Conservation (phyloP, 108 stramenopile genomes). For the Nitzschia sp. region DNA sequence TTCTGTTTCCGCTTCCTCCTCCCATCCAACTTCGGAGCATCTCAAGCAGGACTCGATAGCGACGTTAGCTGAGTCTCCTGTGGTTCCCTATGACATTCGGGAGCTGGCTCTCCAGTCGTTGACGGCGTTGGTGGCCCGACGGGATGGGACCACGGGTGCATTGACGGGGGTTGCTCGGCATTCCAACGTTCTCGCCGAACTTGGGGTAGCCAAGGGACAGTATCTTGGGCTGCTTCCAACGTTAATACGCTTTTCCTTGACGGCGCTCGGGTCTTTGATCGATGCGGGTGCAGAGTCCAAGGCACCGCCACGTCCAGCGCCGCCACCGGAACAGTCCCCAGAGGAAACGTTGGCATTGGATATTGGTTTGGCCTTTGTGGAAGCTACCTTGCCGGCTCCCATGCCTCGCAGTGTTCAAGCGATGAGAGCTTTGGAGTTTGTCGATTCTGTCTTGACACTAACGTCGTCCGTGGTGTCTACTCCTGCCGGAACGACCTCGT, state of each 20-base stretch:
- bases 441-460: conserved; percentile 83
- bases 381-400: conserved; percentile 61
- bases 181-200: conserved; percentile 84
- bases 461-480: conserved; percentile 82
- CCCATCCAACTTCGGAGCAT: conserved; percentile 3
- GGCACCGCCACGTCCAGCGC: background rate
- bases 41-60: conserved; percentile 36
- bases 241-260: conserved; percentile 85
- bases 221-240: conserved; percentile 88
- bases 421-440: conserved; percentile 69
- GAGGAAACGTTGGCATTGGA: conserved; percentile 31
- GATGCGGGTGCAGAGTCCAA: background rate
- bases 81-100: conserved; percentile 72
- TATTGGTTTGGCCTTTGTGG: conserved; percentile 86
- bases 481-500: conserved; percentile 77
- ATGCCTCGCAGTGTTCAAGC: conserved; percentile 50
- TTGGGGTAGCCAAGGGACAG: conserved; percentile 90
- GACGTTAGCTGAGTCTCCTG: conserved; percentile 51
- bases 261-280: conserved; percentile 63
- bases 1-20: conserved; percentile 39
- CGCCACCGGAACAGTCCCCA: conserved; percentile 2
- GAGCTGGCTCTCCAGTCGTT: conserved; percentile 80
- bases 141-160: conserved; percentile 58
- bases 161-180: conserved; percentile 68
- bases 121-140: conserved; percentile 81